phyloP scores from a whole-genome alignment of 1,284 basidiomycete species.

The Moniliophthora roreri region DNA sequence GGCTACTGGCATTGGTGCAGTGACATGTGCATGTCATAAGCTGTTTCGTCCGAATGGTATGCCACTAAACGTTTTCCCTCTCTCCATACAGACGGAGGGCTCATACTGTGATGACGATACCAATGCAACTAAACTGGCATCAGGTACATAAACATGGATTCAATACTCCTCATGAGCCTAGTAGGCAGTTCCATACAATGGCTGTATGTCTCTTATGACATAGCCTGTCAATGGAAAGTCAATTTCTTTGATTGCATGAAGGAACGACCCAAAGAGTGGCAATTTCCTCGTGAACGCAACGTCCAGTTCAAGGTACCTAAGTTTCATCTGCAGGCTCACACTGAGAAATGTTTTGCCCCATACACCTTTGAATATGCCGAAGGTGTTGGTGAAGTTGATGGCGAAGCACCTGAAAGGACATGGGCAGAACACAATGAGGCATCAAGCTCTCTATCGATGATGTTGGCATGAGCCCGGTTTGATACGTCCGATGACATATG shows the following conservation, averaged over 20 bases:
- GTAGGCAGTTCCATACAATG: not conserved
- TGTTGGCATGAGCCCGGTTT: conserved; percentile 27
- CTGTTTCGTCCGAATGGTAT: conserved; percentile 18
- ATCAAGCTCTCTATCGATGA: conserved; percentile 25
- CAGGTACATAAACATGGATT: conserved; percentile 21
- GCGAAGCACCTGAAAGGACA: conserved; percentile 26
- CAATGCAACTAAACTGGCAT: not conserved
- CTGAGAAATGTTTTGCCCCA: conserved; percentile 7
- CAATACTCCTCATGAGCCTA: conserved; percentile 10
- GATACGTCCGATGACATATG: conserved; percentile 31
- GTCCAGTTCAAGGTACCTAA: conserved; percentile 13
- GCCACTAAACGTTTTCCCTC: too few relatives aligned
- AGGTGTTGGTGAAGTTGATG: conserved; percentile 25
- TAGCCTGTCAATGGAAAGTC: conserved; percentile 15
- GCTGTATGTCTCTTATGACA: conserved; percentile 15
- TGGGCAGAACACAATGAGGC: conserved; percentile 27
- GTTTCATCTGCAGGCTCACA: conserved; percentile 17
- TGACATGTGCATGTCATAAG: conserved; percentile 19
- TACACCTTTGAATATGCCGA: conserved; percentile 21
- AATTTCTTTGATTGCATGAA: conserved; percentile 12
- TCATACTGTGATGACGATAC: not conserved
- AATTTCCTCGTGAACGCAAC: not conserved
- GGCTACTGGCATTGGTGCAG: conserved; percentile 18
- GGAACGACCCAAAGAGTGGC: not conserved
- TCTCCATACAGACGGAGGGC: conserved; percentile 19